phyloP scores from a whole-genome alignment of 495 filamentous ascomycete species.

The Hypoxylon subgilvum region DNA sequence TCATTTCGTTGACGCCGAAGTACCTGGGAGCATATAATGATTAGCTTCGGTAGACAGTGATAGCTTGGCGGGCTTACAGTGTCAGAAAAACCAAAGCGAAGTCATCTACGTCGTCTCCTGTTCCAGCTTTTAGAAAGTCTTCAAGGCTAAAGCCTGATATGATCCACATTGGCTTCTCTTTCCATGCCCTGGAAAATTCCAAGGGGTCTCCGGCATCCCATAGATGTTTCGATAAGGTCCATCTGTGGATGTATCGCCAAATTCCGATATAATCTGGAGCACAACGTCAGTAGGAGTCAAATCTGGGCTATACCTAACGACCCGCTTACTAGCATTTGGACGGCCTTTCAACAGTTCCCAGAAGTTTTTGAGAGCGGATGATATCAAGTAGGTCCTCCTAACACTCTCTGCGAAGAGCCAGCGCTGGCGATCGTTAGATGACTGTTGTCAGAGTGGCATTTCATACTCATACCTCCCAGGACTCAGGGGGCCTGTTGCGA shows the following conservation, averaged over 20 bases:
- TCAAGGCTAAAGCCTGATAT: slow-evolving; percentile 31
- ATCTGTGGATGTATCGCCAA: slow-evolving; percentile 29
- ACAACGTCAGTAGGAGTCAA: not conserved
- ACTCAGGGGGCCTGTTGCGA: slow-evolving; percentile 29
- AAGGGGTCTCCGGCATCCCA: slow-evolving; percentile 33
- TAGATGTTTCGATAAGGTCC: slow-evolving; percentile 35
- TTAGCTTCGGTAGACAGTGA: not conserved
- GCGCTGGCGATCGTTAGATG: slow-evolving; percentile 17
- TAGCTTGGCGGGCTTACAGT: slow-evolving; percentile 13
- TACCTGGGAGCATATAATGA: slow-evolving; percentile 1
- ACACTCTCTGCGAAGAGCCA: slow-evolving; percentile 39
- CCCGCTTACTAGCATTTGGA: slow-evolving; percentile 17
- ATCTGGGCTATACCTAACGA: no score
- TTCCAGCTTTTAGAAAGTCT: slow-evolving; percentile 29
- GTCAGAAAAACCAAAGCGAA: slow-evolving; percentile 30
- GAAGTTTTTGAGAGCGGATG: slow-evolving; percentile 14
- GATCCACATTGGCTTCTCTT: slow-evolving; percentile 35
- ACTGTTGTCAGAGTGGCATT: not conserved
- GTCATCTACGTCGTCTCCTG: slow-evolving; percentile 37
- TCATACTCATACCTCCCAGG: slow-evolving; percentile 38
- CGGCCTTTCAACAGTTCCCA: slow-evolving; percentile 26
- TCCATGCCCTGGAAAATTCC: slow-evolving; percentile 39
- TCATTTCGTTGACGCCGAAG: slow-evolving; percentile 35
- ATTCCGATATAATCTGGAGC: slow-evolving; percentile 14
- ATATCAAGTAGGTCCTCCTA: slow-evolving; percentile 34